Evolutionary conservation across 495 filamentous ascomycete species (phyloP), one percentile per base, ranked within the genome.

Genomic region (Extremus antarcticus): DNA sequence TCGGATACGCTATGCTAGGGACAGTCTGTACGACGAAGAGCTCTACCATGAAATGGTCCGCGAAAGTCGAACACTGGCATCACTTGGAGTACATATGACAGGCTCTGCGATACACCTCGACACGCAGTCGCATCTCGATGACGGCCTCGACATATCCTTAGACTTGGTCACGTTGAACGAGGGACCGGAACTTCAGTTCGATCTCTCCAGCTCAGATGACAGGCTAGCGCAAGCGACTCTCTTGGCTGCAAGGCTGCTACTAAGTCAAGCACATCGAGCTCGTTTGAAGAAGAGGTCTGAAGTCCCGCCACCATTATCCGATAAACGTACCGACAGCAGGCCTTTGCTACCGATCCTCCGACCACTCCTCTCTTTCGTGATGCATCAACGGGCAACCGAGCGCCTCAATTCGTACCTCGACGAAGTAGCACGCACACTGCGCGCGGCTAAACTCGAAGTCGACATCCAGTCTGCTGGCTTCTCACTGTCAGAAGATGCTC

Each of bases 1-100:
- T 35, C 78, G 78, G 8, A 87, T 97, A 43, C 76, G 84, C 17
- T 83, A 88, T 59, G 88, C 90, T 11, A 82, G 90, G 24, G 85
- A 99, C 66, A 89, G 86, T 53, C 74, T 94, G 1, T 96, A 87
- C 64, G 86, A 90, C 51, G 84, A 95, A 63, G 94, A 99, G 65
- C 70, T 99, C n/a, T 94, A 89, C 75, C 82, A 94, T 58, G 92
- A 97, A 68, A 68, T 99, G 20, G 80, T 83, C 47, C 78, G 86
- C 11, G 94, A 99, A 70, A 83, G 85, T 1, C 81, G 88, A 4
- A 70, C 75, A 0, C 70, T 94, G 38, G 74, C 80, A 10, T 77
- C 77, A 41, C 79, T 81, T 21, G 77, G 82, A 9, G 82, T 95
- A 11, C 79, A 76, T 16, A 74, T 81, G 3, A 24, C 76, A 78